Conservation (phyloP, 225 moss, liverwort and hornwort species). For the Bryoerythrophyllum caledonicum region DNA sequence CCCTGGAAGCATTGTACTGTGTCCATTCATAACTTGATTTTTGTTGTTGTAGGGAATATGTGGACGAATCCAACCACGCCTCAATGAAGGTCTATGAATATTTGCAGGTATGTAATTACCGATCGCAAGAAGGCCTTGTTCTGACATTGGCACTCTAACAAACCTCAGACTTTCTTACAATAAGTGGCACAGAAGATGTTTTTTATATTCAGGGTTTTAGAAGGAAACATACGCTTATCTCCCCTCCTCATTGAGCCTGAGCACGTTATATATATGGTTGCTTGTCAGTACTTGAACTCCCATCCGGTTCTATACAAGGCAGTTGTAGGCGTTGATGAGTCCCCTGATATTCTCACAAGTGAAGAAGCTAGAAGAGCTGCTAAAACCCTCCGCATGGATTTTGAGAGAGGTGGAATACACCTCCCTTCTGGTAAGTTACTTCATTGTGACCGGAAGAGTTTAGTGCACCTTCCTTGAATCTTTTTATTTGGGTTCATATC, state of each 20-base stretch:
- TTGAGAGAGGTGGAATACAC: conserved; percentile 98
- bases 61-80: conserved; percentile 92
- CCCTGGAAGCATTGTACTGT: conserved; percentile 11
- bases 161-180: background rate
- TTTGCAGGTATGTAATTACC: conserved; percentile 70
- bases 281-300: conserved; percentile 86
- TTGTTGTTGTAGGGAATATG: conserved; percentile 70
- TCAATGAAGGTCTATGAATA: conserved; percentile 99
- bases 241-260: background rate
- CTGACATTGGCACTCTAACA: conserved; percentile 4
- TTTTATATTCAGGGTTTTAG: background rate
- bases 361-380: conserved; percentile 95
- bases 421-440: conserved; percentile 76
- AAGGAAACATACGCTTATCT: background rate
- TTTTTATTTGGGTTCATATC: conserved; percentile 1
- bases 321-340: conserved; percentile 91
- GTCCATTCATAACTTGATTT: conserved; percentile 12
- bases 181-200: conserved; percentile 10
- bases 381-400: conserved; percentile 91
- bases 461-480: background rate
- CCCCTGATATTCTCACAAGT: conserved; percentile 61
- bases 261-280: conserved; percentile 23
- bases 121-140: conserved; percentile 1
- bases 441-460: conserved; percentile 8
- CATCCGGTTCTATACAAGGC: conserved; percentile 95